These are phyloP conservation scores for Anthoceros angustus DNA, from an alignment of 225 moss, liverwort and hornwort species.

Conservation along the genomic window DNA sequence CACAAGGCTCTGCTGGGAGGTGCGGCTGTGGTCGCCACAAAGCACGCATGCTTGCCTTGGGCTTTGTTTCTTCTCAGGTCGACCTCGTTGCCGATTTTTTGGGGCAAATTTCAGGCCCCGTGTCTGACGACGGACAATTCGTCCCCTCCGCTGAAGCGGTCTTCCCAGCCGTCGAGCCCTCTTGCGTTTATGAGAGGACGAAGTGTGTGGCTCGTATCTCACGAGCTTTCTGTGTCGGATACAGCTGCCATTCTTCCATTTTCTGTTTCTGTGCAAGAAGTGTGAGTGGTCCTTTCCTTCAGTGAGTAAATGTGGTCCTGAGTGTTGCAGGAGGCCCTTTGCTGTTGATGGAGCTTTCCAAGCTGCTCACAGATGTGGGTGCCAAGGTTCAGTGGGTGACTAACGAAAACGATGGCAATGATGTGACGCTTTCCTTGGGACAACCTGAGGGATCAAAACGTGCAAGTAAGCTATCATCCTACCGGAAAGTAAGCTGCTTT, in stretches of 20 bases:
- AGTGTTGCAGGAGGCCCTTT: constrained; percentile 22
- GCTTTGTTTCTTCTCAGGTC: not conserved
- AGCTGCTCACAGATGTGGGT: constrained; percentile 19
- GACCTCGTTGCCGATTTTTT: not conserved
- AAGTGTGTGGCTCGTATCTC: constrained; percentile 27
- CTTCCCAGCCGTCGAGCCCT: not conserved
- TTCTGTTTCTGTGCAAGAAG: not conserved
- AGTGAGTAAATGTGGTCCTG: not conserved
- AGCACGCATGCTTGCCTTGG: not conserved
- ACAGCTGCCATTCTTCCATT: not conserved
- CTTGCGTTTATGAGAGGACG: constrained; percentile 21
- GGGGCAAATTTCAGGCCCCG: not conserved
- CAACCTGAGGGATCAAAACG: constrained; percentile 11
- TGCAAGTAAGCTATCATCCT: constrained; percentile 14
- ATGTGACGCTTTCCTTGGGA: constrained; percentile 13
- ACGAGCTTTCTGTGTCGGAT: constrained; percentile 42
- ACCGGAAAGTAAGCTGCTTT: not conserved
- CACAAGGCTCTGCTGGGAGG: not conserved
- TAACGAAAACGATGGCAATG: constrained; percentile 8
- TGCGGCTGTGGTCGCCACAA: not conserved
- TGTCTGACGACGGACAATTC: not conserved
- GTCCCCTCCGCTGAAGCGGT: not conserved
- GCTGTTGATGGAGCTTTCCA: constrained; percentile 34
- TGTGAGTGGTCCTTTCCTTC: not conserved
- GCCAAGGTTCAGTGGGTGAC: constrained; percentile 22